Evolutionary conservation across 805 yeast species (phyloP).

Genomic region (Nadsonia fulvescens): DNA sequence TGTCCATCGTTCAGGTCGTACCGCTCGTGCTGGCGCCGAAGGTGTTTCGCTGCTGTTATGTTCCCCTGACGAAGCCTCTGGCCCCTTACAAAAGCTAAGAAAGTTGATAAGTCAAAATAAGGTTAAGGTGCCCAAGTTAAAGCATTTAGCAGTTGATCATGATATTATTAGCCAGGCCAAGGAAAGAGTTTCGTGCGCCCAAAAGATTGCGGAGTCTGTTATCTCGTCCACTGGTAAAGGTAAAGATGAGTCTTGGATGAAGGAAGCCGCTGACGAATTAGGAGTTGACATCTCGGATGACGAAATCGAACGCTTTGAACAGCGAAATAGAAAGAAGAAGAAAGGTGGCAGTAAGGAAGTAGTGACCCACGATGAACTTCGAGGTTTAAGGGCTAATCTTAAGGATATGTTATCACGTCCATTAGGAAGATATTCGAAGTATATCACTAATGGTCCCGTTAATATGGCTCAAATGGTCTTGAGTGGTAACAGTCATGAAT

Average conservation of each 20-base stretch:
- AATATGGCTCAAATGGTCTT: slow-evolving; percentile 66
- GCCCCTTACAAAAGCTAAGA: slow-evolving; percentile 65
- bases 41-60: slow-evolving; percentile 93
- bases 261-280: slow-evolving; percentile 82
- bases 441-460: slow-evolving; percentile 60
- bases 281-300: slow-evolving; percentile 64
- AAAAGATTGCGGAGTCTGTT: slow-evolving; percentile 57
- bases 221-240: slow-evolving; percentile 34
- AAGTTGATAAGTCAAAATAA: slow-evolving; percentile 29
- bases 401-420: slow-evolving; percentile 33
- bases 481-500: slow-evolving; percentile 45
- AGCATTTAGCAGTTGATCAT: slow-evolving; percentile 57
- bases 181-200: slow-evolving; percentile 50
- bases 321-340: slow-evolving; percentile 36
- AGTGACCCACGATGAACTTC: slow-evolving; percentile 32
- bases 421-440: slow-evolving; percentile 42
- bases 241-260: slow-evolving; percentile 52
- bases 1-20: slow-evolving; percentile 92
- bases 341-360: slow-evolving; percentile 22
- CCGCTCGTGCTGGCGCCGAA: slow-evolving; percentile 86
- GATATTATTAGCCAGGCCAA: slow-evolving; percentile 54
- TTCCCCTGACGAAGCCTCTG: slow-evolving; percentile 84
- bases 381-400: slow-evolving; percentile 31
- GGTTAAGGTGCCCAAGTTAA: slow-evolving; percentile 24
- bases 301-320: slow-evolving; percentile 14